Evolutionary conservation across 148 eudicot species (phyloP), one percentile per base, ranked within the genome.

Genomic region (Vaccinium macrocarpon): DNA sequence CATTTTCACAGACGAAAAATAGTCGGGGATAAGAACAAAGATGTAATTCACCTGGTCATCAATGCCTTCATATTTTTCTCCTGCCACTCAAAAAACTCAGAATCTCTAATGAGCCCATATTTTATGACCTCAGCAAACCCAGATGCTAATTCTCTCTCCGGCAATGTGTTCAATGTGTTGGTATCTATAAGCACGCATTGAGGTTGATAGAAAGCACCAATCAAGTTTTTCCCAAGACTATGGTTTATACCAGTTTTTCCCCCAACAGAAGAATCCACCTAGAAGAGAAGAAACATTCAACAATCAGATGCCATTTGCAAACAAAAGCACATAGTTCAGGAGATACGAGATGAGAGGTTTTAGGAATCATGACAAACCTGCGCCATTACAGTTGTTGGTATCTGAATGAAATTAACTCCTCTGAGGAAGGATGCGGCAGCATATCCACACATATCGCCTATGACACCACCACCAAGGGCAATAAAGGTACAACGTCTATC

Each of bases 241-340:
- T 97, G 85, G 87, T 97, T 97, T 81, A 97, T 95, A 87, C 97
- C 99, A 32, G 99, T 97, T 90, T 97, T 97, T 8, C 97, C 99
- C 61, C 99, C 98, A 82, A 95, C 99, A 5, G 99, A 97, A 84
- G 99, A 97, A 88, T 97, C 99, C 76, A 97, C 99, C 98, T 97
- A 90, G 79, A 77, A 61, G 16, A 29, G 32, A 74, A 80, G 85
- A 25, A 18, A 79, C 35, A 42, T 38, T 48, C 66, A 68, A 57
- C 16, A 35, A 75, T 15, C 7, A 29, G 74, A 68, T 15, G 7
- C 25, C 59, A 83, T 38, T 25, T 21, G 49, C 12, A 70, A 79
- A 32, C 38, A 74, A 3, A 57, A 35, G 46, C 15, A 15, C 16
- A 71, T 38, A 23, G 56, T 5, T 15, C 23, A 4, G 27, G 66